Conservation (phyloP, 257 asterid genomes). For the Solanum bulbocastanum region DNA sequence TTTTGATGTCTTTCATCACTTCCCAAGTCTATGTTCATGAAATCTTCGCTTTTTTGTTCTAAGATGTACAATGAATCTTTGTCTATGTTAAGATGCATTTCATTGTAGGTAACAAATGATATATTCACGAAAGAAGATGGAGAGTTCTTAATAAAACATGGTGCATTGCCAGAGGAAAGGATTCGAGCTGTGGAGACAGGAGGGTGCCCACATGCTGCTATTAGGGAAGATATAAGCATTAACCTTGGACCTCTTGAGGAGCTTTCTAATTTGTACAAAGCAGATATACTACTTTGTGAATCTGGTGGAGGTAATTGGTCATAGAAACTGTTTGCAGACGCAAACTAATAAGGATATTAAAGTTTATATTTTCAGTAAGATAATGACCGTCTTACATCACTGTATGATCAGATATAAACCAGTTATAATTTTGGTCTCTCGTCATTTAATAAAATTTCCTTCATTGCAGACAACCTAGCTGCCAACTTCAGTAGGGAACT, state of each 20-base stretch:
- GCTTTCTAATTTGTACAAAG: slow-evolving; percentile 72
- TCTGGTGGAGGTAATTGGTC: slow-evolving; percentile 78
- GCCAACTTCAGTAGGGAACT: slow-evolving; percentile 96
- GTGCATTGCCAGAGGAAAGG: slow-evolving; percentile 93
- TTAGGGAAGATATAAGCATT: slow-evolving; percentile 91
- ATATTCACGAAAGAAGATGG: slow-evolving; percentile 98
- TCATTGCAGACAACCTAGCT: slow-evolving; percentile 68
- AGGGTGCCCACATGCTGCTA: slow-evolving; percentile 97
- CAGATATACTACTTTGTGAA: slow-evolving; percentile 93
- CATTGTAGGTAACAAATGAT: slow-evolving; percentile 78
- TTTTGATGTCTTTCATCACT: neutral
- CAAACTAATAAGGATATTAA: neutral
- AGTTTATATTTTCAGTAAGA: neutral
- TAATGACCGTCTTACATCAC: neutral
- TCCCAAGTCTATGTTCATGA: neutral
- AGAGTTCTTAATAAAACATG: slow-evolving; percentile 82
- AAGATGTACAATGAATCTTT: neutral
- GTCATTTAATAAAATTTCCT: neutral
- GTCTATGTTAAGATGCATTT: neutral
- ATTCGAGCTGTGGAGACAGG: slow-evolving; percentile 98
- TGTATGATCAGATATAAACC: neutral
- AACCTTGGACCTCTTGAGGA: slow-evolving; percentile 96
- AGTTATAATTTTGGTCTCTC: neutral
- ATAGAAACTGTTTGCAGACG: neutral
- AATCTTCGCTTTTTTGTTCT: neutral